Base-by-base conservation (phyloP, 257 asterid species). In the Solanum infundibuliforme region DNA sequence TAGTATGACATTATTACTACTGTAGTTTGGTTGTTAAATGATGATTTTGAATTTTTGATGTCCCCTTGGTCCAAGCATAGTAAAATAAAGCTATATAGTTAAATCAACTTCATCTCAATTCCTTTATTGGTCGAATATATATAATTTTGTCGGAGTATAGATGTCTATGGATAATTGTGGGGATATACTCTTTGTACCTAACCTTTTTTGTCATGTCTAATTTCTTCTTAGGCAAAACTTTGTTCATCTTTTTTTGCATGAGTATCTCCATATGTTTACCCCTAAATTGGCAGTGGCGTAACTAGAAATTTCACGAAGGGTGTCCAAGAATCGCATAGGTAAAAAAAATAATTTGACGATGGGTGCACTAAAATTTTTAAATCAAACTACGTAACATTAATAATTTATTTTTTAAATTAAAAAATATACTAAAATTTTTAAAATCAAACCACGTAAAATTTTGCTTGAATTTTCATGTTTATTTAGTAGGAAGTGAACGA, bases 1-100 rank as follows among this genome's bases (percentile, higher is more conserved):
- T 25, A 39, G 18, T 25, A 13, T 7, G 36, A 43, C 6, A 77
- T 29, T 79, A 46, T 73, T 35, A 20, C 5, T 73, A 43, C 85
- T 81, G 66, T 46, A 81, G 85, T 46, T 81, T 81, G 85, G 85
- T 81, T 81, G 25, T 27, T 81, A 27, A 81, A 81, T 46, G 85
- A 81, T 48, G 84, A 7, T 52, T 48, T 87, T 62, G 39, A 41
- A 32, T 20, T 14, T 88, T 75, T 89, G 55, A 43, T 88, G 91
- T 71, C 73, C 69, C 88, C 87, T 74, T 83, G 16, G 87, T 84
- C 88, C 83, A 89, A 88, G 86, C 85, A 88, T 35, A 73, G 83
- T 74, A n/a, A 60, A 88, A 52, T 82, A 87, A 87, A 88, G 88
- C 35, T 73, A 58, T 11, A 35, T 3, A 81, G 85, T 46, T 74